A percentile compares a stretch with the other conserved stretches of the same genome.
phyloP scores from a whole-genome alignment of 768 basidiomycete genomes.

The Termitomyces sp. region DNA sequence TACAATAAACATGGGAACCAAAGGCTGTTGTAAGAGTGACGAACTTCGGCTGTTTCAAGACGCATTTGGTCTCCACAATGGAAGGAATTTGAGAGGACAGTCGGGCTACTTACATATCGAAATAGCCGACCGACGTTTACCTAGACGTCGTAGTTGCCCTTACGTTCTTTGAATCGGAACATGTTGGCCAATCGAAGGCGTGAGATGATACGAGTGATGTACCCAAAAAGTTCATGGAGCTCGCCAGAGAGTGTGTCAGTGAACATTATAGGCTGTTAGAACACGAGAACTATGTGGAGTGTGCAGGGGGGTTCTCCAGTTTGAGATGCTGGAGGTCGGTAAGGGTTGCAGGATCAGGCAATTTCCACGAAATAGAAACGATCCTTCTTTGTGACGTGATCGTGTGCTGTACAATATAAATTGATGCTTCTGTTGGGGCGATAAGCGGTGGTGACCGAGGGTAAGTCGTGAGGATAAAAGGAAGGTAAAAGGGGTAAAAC shows the following conservation, averaged over 20 bases:
- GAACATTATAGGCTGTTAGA: background rate
- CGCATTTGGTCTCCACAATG: background rate
- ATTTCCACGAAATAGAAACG: slow-evolving; percentile 14
- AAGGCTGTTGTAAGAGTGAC: too few species aligned
- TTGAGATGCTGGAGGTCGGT: background rate
- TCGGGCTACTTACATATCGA: too few species aligned
- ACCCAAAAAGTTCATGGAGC: background rate
- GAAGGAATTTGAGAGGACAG: background rate
- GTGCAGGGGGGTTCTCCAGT: background rate
- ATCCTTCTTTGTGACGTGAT: slow-evolving; percentile 32
- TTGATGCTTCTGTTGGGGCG: slow-evolving; percentile 26
- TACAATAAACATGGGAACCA: slow-evolving; percentile 20
- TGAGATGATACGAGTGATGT: slow-evolving; percentile 18
- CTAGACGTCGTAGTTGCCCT: background rate
- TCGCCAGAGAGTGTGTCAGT: background rate
- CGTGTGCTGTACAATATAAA: slow-evolving; percentile 25
- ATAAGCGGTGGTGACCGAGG: slow-evolving; percentile 12
- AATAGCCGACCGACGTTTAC: background rate
- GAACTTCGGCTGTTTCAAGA: slow-evolving; percentile 1
- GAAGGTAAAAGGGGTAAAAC: background rate
- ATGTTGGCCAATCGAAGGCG: slow-evolving; percentile 5
- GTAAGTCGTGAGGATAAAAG: background rate
- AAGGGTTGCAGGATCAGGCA: slow-evolving; percentile 4
- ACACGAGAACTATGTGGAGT: background rate
- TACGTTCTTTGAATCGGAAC: slow-evolving; percentile 8